Conservation (phyloP, 2,329 filamentous ascomycete species). For the Colletotrichum euphorbiae region DNA sequence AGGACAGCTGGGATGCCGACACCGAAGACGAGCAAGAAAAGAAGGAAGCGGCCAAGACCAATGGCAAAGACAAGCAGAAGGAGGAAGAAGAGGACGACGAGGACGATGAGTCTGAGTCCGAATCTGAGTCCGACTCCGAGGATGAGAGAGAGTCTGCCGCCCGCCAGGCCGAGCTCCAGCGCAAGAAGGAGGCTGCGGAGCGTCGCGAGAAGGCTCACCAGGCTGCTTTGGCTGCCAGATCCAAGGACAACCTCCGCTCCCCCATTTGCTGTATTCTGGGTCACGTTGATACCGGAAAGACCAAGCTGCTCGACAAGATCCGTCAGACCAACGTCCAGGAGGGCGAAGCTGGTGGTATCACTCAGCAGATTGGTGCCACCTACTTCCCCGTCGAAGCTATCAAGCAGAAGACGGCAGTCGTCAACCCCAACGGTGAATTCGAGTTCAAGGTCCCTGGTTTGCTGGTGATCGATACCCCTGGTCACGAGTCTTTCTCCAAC, state of each 20-base stretch:
- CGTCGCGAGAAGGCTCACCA: constrained; percentile 91
- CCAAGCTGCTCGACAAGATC: constrained; percentile 98
- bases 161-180: constrained; percentile 76
- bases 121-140: constrained; percentile 60
- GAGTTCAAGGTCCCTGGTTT: constrained; percentile 98
- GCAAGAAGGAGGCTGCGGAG: constrained; percentile 90
- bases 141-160: constrained; percentile 82
- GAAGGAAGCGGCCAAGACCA: constrained; percentile 45
- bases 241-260: constrained; percentile 93
- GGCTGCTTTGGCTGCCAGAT: constrained; percentile 89
- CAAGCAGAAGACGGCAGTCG: constrained; percentile 89
- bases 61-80: constrained; percentile 44
- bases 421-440: constrained; percentile 90
- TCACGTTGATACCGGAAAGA: constrained; percentile 99
- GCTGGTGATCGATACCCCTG: constrained; percentile 96
- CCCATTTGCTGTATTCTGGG: constrained; percentile 99
- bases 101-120: constrained; percentile 64
- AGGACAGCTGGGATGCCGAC: constrained; percentile 95
- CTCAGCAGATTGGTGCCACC: constrained; percentile 98
- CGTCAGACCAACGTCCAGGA: constrained; percentile 99
- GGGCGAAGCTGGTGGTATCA: constrained; percentile 99
- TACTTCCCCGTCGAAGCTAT: constrained; percentile 98
- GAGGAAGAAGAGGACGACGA: constrained; percentile 62
- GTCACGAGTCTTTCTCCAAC: constrained; percentile 99
- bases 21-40: constrained; percentile 75